Evolutionary conservation across 177 flowering plant species (phyloP), one percentile per base, ranked within the genome.

Genomic region (Tripterygium wilfordii): DNA sequence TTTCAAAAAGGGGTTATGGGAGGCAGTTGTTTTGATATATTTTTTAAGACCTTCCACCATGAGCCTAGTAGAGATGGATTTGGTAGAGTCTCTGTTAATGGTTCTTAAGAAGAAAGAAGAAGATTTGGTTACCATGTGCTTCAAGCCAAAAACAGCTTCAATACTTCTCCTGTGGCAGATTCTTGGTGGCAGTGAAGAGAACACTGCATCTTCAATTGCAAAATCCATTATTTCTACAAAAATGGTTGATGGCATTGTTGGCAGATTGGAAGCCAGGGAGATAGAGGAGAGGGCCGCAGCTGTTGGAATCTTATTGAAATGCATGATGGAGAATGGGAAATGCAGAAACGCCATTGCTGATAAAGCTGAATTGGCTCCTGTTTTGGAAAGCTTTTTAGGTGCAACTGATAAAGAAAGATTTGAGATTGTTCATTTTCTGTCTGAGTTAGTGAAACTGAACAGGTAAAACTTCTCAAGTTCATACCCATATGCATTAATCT

Each of bases 1-100:
- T 20, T 80, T 81, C 62, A 79, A 79, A 65, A 77, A 75, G 38
- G 95, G 95, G 15, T 47, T 86, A 47, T 10, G 52, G 18, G 90
- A 86, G 64, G 95, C 95, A n/a, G 77, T 69, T 10, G 90, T 79
- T 10, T 54, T 86, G 74, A 70, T 86, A 48, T 73, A 75, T 67
- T 63, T 80, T 13, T 57, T 86, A 58, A 66, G 58, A 22, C 79
- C 78, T 53, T 70, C 81, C 4, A 53, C 49, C 12, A 10, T 10
- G 2, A 63, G 57, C 44, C 70, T 82, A 13, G n/a, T 65, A 12
- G 82, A 78, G 48, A 70, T 77, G 88, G 82, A 72, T 43, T 36
- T 86, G 63, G 66, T 76, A 30, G 78, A 79, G 12, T 53, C 76
- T 23, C 77, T 86, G 36, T 36, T 85, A 13, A 45, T 3, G 16